Percentiles rank a stretch among this genome's conserved stretches.
Conservation (phyloP, 139 green algal genomes). For the Chlamydomonas applanata region DNA sequence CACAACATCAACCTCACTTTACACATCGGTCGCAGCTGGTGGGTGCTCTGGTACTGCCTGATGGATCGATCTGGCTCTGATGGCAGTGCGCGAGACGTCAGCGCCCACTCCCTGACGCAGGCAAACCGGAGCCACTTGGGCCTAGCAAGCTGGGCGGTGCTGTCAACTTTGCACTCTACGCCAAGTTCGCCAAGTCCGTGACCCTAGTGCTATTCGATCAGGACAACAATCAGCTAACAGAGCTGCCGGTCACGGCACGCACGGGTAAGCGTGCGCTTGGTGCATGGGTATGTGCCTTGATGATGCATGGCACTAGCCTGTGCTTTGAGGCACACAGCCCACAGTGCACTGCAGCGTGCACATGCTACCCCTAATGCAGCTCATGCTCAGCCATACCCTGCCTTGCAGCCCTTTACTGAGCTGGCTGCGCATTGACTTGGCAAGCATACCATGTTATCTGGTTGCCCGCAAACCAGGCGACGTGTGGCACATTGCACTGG, state of each 20-base stretch:
- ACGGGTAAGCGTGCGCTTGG: neutral
- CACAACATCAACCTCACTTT: neutral
- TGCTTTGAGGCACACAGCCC: too few species aligned
- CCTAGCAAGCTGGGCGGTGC: conserved; percentile 50
- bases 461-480: conserved; percentile 37
- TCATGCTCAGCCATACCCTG: too few species aligned
- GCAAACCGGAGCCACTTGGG: conserved; percentile 62
- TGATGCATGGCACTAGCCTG: too few species aligned
- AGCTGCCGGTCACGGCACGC: conserved; percentile 47
- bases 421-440: too few species aligned
- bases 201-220: conserved; percentile 64
- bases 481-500: conserved; percentile 74
- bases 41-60: neutral
- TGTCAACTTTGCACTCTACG: conserved; percentile 86
- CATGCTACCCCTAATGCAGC: too few species aligned
- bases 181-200: conserved; percentile 59
- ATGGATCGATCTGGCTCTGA: too few species aligned
- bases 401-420: too few species aligned
- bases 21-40: conserved; percentile 1
- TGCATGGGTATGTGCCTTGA: too few species aligned
- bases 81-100: neutral
- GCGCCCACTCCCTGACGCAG: conserved; percentile 11
- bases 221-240: conserved; percentile 29
- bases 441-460: too few species aligned
- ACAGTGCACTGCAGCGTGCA: neutral